Evolutionary conservation across 345 rosid species (phyloP).

Genomic region (Eucalyptus sp.): DNA sequence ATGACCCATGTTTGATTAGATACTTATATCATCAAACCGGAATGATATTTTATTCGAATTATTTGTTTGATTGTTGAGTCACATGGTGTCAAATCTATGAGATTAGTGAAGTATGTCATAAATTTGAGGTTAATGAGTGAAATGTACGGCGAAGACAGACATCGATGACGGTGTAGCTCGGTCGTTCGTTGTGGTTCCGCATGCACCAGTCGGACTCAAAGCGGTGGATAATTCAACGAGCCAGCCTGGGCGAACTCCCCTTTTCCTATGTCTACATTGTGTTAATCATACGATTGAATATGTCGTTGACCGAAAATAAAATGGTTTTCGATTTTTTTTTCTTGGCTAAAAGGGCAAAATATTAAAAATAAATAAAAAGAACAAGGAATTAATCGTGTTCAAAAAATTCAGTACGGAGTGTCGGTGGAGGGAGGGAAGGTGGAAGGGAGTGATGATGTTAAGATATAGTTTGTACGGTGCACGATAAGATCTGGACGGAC

Average conservation of each 20-base stretch:
- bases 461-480: neutral
- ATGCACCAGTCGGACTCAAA: neutral
- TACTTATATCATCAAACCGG: neutral
- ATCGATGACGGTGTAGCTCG: no score
- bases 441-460: neutral
- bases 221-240: neutral
- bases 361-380: no score
- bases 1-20: neutral
- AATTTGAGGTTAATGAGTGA: neutral
- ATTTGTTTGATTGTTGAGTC: neutral
- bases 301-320: neutral
- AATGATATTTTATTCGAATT: neutral
- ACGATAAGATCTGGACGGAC: neutral
- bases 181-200: neutral
- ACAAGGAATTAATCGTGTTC: neutral
- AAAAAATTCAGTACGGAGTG: neutral
- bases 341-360: neutral
- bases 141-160: neutral
- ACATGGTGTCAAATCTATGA: neutral
- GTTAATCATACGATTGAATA: neutral
- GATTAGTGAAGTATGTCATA: neutral
- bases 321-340: neutral
- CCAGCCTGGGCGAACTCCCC: neutral
- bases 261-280: neutral
- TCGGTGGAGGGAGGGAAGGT: neutral